Evolutionary conservation across 345 rosid genomes (phyloP), one percentile per base, ranked within the genome.

Genomic region (Aurinia saxatilis): DNA sequence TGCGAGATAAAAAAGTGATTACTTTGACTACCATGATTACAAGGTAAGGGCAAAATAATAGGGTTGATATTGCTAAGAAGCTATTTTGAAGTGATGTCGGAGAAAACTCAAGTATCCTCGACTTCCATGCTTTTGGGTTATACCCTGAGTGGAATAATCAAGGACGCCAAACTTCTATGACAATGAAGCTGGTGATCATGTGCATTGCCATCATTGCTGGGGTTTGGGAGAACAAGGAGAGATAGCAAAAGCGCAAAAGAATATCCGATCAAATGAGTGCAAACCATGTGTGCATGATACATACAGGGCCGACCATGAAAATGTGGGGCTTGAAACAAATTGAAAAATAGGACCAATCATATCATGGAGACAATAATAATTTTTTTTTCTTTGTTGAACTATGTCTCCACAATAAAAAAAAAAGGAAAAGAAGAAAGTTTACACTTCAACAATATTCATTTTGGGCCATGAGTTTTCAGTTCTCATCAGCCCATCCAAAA

Each of bases 21-120:
- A 79, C 93, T 65, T 87, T 95, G 95, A 90, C 92, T 6, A 47
- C 80, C 5, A 83, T 90, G 88, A 75, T 87, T 56, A 79, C 82
- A 5, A 93, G 97, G 11, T 87, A 85, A 45, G 72, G 72, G 21
- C 84, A 81, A 71, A 83, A 82, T 64, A 59, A 73, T n/a, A 75
- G 65, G 1, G 93, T 87, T 33, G 88, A 90, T 76, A 45, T 82
- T 66, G 95, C 85, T 48, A 78, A 95, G 77, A 87, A 90, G 81
- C 79, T 90, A 44, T n/a, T 87, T 90, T 60, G 95, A 85, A 70
- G 93, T 87, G 53, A 85, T 85, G 88, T 87, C 95, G 0, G 83
- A 75, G 70, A 90, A 81, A 74, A 87, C 83, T 53, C 90, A 90
- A 73, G 84, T 87, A 50, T 76, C 90, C 0, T 87, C 90, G 95